Evolutionary conservation across 208 protist species (phyloP).

Genomic region (Trypanosoma avium): DNA sequence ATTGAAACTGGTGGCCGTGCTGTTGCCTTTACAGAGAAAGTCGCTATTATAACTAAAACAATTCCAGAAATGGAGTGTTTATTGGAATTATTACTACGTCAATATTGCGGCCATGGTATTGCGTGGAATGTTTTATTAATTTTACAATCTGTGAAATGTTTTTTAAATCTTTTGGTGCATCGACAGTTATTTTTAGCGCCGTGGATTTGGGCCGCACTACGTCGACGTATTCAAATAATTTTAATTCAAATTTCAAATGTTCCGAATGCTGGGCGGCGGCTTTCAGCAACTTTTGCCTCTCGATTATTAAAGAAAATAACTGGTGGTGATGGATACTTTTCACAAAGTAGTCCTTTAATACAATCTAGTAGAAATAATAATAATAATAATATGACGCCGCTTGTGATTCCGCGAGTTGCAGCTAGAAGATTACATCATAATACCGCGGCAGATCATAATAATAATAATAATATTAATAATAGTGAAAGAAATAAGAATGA

Average conservation of each 20-base stretch:
- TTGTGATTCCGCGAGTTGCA: slow-evolving; percentile 77
- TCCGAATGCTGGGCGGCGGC: neutral
- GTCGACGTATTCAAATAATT: neutral
- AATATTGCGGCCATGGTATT: slow-evolving; percentile 42
- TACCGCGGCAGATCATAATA: slow-evolving; percentile 10
- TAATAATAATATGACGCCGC: slow-evolving; percentile 32
- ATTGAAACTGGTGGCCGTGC: slow-evolving; percentile 33
- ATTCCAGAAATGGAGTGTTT: slow-evolving; percentile 62
- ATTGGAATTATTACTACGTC: slow-evolving; percentile 55
- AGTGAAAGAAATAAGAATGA: neutral
- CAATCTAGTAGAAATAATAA: slow-evolving; percentile 12
- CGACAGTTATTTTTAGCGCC: slow-evolving; percentile 66
- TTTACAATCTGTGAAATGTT: slow-evolving; percentile 66
- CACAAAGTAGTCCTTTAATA: too few relatives aligned
- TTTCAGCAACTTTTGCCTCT: neutral
- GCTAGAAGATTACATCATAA: slow-evolving; percentile 34
- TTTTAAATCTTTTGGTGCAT: slow-evolving; percentile 57
- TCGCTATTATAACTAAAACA: slow-evolving; percentile 29
- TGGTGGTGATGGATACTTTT: too few relatives aligned
- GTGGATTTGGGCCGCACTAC: slow-evolving; percentile 57
- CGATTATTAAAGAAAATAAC: neutral
- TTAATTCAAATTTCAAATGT: neutral
- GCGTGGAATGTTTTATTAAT: slow-evolving; percentile 65
- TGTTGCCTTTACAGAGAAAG: slow-evolving; percentile 34
- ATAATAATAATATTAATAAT: neutral